Conservation (phyloP, 1,284 basidiomycete genomes). For the Irpex rosettiformis region DNA sequence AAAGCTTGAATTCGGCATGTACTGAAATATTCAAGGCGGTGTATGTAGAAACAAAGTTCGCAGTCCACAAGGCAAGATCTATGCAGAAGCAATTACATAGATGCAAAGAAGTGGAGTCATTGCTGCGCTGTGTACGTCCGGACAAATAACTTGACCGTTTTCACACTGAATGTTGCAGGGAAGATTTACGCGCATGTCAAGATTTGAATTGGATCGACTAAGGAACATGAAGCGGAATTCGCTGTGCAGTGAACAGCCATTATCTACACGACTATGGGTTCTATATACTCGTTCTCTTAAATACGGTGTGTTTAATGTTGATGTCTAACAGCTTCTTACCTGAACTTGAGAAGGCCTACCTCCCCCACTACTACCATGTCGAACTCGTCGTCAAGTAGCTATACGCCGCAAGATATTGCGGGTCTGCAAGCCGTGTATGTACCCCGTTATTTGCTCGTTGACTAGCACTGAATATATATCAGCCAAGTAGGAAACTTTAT, state of each 20-base stretch:
- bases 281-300: not conserved
- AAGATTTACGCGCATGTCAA: not conserved
- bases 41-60: not conserved
- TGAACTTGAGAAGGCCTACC: not conserved
- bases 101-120: not conserved
- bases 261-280: not conserved
- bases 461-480: not conserved
- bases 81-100: not conserved
- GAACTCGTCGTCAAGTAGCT: not conserved
- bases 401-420: not conserved
- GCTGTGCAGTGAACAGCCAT: too few relatives aligned
- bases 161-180: not conserved
- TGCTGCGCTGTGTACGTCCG: not conserved
- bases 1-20: not conserved
- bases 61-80: not conserved
- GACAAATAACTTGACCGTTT: not conserved
- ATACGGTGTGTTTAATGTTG: not conserved
- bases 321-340: not conserved
- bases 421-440: not conserved
- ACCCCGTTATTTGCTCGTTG: not conserved
- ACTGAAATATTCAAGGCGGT: not conserved
- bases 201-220: not conserved
- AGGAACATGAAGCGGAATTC: too few relatives aligned
- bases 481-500: conserved; percentile 1
- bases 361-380: not conserved